Percentiles rank a stretch among this genome's conserved stretches.
Evolutionary conservation across 2,329 filamentous ascomycete species (phyloP).

Genomic region (Calonectria montana): DNA sequence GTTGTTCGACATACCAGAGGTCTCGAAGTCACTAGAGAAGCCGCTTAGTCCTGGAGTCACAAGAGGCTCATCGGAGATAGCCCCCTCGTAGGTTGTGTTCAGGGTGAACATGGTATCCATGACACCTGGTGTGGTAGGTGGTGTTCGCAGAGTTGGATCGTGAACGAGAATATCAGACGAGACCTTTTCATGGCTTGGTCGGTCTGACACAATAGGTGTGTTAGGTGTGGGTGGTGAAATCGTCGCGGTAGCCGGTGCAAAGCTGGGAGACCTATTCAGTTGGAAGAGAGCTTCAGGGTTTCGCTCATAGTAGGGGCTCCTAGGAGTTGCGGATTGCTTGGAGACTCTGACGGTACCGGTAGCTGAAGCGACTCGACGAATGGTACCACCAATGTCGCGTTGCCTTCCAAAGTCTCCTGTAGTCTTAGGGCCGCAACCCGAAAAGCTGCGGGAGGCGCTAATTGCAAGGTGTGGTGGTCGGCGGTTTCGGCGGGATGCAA

Average conservation of each 20-base stretch:
- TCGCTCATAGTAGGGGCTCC: slow-evolving; percentile 56
- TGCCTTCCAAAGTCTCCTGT: slow-evolving; percentile 60
- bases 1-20: slow-evolving; percentile 52
- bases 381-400: slow-evolving; percentile 58
- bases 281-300: slow-evolving; percentile 59
- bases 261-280: slow-evolving; percentile 55
- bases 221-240: slow-evolving; percentile 63
- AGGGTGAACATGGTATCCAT: slow-evolving; percentile 54
- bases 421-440: slow-evolving; percentile 57
- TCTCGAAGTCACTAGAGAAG: slow-evolving; percentile 60
- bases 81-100: slow-evolving; percentile 53
- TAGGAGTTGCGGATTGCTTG: slow-evolving; percentile 47
- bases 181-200: slow-evolving; percentile 47
- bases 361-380: slow-evolving; percentile 66
- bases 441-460: slow-evolving; percentile 56
- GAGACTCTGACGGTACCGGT: slow-evolving; percentile 53
- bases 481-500: slow-evolving; percentile 64
- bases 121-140: slow-evolving; percentile 64
- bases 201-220: slow-evolving; percentile 56
- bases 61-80: slow-evolving; percentile 60
- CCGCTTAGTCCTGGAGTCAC: slow-evolving; percentile 59
- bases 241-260: slow-evolving; percentile 50
- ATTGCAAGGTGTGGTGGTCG: slow-evolving; percentile 59
- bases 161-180: slow-evolving; percentile 46
- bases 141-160: slow-evolving; percentile 62